Conservation (phyloP, 2,329 filamentous ascomycete species). For the Fusarium irregulare region DNA sequence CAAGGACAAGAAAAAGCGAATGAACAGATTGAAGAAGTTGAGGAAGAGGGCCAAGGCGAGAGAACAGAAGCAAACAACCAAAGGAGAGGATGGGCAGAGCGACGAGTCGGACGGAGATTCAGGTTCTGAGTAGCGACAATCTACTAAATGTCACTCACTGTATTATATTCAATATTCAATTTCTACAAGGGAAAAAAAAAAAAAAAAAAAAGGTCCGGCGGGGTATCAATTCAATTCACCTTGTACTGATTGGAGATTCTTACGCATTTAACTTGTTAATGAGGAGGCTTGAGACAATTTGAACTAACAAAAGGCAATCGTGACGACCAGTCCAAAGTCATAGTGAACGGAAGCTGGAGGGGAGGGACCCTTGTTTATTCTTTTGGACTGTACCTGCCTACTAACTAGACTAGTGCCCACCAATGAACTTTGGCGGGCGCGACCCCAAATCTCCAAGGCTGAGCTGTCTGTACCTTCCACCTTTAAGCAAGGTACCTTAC, state of each 20-base stretch:
- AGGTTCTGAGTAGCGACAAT: conserved; percentile 25
- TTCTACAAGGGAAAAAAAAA: background rate
- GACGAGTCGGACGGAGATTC: conserved; percentile 36
- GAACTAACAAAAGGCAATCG: conserved; percentile 7
- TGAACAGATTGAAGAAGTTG: conserved; percentile 70
- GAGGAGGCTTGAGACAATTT: background rate
- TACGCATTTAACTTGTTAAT: background rate
- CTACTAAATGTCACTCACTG: background rate
- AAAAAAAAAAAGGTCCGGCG: background rate
- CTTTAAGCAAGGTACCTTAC: background rate
- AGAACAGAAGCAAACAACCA: conserved; percentile 58
- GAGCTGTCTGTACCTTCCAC: conserved; percentile 3
- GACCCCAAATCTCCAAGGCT: conserved; percentile 34
- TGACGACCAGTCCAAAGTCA: conserved; percentile 4
- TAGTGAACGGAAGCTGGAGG: background rate
- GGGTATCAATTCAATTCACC: background rate
- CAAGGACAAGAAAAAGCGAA: conserved; percentile 70
- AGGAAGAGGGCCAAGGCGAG: conserved; percentile 68
- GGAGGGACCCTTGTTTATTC: conserved; percentile 5
- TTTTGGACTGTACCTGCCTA: conserved; percentile 6
- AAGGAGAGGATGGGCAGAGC: conserved; percentile 31
- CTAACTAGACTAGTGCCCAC: conserved; percentile 12
- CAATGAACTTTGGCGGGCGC: conserved; percentile 39
- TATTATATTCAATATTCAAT: background rate
- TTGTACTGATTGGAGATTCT: background rate